Base-by-base conservation (phyloP, 2,329 filamentous ascomycete genomes). In the Cladosporium sp. region DNA sequence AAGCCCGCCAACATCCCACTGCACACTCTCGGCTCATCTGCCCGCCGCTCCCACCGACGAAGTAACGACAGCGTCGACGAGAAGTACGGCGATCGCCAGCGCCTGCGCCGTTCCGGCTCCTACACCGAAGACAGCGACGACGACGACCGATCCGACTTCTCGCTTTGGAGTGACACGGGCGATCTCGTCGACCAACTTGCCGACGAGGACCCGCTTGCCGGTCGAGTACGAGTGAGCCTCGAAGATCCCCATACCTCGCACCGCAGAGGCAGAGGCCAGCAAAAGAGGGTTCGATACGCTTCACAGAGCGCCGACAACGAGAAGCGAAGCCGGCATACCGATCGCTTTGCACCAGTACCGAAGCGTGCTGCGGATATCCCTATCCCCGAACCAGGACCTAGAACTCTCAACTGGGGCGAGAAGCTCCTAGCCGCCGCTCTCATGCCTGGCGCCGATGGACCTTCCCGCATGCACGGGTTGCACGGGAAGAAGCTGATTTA, bases 401-500 rank as follows among this genome's bases (percentile, higher is more conserved):
- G 86, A 71, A 86, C 80, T 68, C 87, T 93, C 68, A 86, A 87
- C 64, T 85, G 85, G 73, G 86, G 83, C 70, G 87, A 93, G 78
- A 90, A 88, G 76, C 79, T 91, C 71, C 81, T 98, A 74, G 92
- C 90, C 72, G 80, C 84, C 83, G 90, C 96, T 86, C 97, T 99
- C 93, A 88, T 92, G 68, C 86, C 86, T 72, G 88, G 89, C 77
- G 61, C 61, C 36, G 88, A 91, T 78, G 80, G 83, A 63, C 83
- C 83, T 70, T 86, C 88, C 76, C 88, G 90, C 77, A 90, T 92
- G 75, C 91, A 95, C 82, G 95, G 95, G 84, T 87, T 99, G 73
- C 96, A 96, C 74, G 95, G 95, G 82, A 97, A 96, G 84, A 89
- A 94, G 80, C 85, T 99, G 75, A 87, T 99, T 90, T 97, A 87